Evolutionary conservation across 2,329 filamentous ascomycete genomes (phyloP).

Genomic region (Cytospora schulzeri): DNA sequence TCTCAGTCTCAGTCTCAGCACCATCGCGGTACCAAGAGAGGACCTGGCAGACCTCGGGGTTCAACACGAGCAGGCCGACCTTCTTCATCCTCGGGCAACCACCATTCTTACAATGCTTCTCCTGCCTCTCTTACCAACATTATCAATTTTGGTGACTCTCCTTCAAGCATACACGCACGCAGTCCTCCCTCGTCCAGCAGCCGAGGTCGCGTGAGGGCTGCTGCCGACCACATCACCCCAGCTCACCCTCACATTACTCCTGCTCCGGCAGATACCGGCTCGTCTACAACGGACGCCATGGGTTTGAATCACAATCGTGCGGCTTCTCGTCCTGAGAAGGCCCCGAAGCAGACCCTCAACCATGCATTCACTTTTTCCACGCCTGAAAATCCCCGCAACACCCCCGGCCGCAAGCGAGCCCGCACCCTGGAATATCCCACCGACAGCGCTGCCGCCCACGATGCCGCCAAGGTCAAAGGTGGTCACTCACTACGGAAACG

Average conservation of each 20-base stretch:
- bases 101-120: constrained; percentile 14
- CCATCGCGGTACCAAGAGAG: constrained; percentile 22
- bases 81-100: constrained; percentile 23
- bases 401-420: constrained; percentile 44
- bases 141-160: constrained; percentile 22
- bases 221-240: constrained; percentile 13
- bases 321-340: constrained; percentile 25
- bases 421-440: constrained; percentile 46
- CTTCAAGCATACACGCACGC: constrained; percentile 13
- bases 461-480: constrained; percentile 55
- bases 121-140: constrained; percentile 18
- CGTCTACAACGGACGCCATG: constrained; percentile 13
- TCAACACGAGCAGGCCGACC: constrained; percentile 24
- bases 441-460: constrained; percentile 41
- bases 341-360: constrained; percentile 40
- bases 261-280: constrained; percentile 11
- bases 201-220: constrained; percentile 24
- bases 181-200: constrained; percentile 19
- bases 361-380: constrained; percentile 43
- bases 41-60: constrained; percentile 19
- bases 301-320: constrained; percentile 17
- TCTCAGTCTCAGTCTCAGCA: constrained; percentile 16
- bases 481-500: constrained; percentile 61
- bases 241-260: constrained; percentile 23
- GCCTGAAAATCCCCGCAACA: constrained; percentile 33